Evolutionary conservation across 1,139 yeast species (phyloP), one percentile per base, ranked within the genome.

Genomic region (Nematodospora anomalae): DNA sequence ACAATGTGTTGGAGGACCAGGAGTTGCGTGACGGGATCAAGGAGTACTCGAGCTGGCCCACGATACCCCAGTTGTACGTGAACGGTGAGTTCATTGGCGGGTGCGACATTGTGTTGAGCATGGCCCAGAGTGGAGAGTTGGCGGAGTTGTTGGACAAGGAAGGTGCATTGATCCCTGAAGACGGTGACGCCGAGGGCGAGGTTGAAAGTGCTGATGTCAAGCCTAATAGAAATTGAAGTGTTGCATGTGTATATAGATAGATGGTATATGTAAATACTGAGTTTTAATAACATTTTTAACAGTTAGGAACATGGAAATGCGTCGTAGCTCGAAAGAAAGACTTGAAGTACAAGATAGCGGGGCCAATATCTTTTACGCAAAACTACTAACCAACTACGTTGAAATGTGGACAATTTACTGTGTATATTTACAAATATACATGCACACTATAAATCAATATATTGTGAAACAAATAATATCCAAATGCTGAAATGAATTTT

Each of bases 11-110:
- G 49, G 98, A 92, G 62, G 98, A 94, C 58, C 79, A 85, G 3
- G 97, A 92, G 53, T 75, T 94, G 47, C 84, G 98, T 64, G 74
- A 76, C 34, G 98, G 97, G 13, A 88, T 92, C 56, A 94, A 94
- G 67, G 98, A 94, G 59, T 92, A 79, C 65, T 81, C 94, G 49
- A 83, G 86, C 47, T 94, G 98, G 98, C 96, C 96, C 41, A 87
- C 96, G 8, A 84, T 87, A 41, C 92, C 92, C 12, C 88, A 82
- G 52, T 65, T 82, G 36, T 82, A 80, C 48, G 83, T 80, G 6
- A 63, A 80, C 52, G 78, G 79, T 44, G 98, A 94, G 55, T 94
- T 94, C 59, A 75, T 94, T 38, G 99, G 99, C 35, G 99, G 99
- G 3, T 94, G 97, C 64, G 99, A 94, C 62, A 90, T 94, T 47